Evolutionary conservation across 1,284 basidiomycete species (phyloP), one percentile per base, ranked within the genome.

Genomic region (Mycosarcoma mackinlayi): DNA sequence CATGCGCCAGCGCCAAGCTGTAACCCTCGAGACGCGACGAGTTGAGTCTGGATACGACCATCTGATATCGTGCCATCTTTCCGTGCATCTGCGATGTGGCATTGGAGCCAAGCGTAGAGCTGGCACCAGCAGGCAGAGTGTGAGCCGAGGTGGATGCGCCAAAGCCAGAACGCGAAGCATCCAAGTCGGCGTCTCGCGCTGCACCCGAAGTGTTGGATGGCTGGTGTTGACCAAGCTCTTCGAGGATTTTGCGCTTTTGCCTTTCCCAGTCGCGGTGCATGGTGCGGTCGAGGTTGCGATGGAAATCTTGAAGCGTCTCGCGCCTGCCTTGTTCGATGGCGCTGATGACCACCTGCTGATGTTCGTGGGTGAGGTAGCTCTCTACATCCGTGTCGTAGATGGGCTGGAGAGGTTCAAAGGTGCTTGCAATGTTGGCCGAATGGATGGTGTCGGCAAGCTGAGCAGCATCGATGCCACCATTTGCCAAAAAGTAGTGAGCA

Each of bases 311-410:
- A 73, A 93, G 89, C 0, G 93, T 95, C 59, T 92, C 89, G 62
- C 89, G 88, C 44, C 93, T 86, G 5, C 91, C 91, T 79, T 95
- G 92, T 81, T 96, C 93, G 60, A 97, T 94, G 3, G 92, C 92
- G 4, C 92, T 91, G 64, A 96, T 92, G 57, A 97, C 88, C 68
- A 92, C 92, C 83, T 95, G 93, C 83, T 97, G 93, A 78, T 95
- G 93, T 6, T 92, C 91, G 83, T 94, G 91, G 19, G 92, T 90
- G 28, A 95, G 87, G 82, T 91, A 94, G 30, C 79, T 73, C 48
- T 90, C 88, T 41, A 95, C 90, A 80, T 95, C 93, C 0, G 92
- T 94, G 84, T 95, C 93, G 81, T 91, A 90, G 24, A 95, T 87
- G 7, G 92, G 90, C 77, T 93, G 91, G 13, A 94, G 85, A 0